phyloP scores from a whole-genome alignment of 805 yeast species.

The Peterozyma xylosa region DNA sequence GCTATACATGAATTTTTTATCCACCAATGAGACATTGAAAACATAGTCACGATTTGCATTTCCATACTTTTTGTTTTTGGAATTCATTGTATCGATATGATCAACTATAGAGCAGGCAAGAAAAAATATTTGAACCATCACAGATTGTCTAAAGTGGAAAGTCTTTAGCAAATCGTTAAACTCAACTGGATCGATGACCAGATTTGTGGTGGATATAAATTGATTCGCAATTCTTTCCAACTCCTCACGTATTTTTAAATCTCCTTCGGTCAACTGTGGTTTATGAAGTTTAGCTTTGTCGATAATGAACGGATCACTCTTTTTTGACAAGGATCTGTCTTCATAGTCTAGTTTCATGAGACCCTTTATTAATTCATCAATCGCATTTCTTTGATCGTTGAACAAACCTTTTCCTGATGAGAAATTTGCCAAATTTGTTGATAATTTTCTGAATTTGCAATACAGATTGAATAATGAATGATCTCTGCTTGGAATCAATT shows the following conservation, averaged over 20 bases:
- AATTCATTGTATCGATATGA: not conserved
- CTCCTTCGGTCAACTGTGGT: not conserved
- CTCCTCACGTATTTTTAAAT: not conserved
- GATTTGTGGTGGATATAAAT: not conserved
- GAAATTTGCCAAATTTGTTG: no score
- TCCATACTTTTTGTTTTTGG: not conserved
- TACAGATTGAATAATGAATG: no score
- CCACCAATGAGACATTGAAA: not conserved
- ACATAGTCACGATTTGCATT: no score
- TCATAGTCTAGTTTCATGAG: not conserved
- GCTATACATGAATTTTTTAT: not conserved
- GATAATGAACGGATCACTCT: not conserved
- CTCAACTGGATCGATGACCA: not conserved
- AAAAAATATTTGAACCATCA: not conserved
- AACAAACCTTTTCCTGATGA: no score
- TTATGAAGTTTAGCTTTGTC: not conserved
- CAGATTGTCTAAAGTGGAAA: not conserved
- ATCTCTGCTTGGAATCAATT: no score
- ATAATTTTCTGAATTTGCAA: no score
- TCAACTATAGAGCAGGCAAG: not conserved
- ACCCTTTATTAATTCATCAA: no score
- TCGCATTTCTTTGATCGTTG: no score
- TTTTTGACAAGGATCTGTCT: not conserved
- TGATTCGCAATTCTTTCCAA: not conserved
- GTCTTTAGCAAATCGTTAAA: not conserved